These are phyloP conservation scores for Podaxis mareebaensis DNA, from an alignment of 768 basidiomycete species.

Conservation along the genomic window DNA sequence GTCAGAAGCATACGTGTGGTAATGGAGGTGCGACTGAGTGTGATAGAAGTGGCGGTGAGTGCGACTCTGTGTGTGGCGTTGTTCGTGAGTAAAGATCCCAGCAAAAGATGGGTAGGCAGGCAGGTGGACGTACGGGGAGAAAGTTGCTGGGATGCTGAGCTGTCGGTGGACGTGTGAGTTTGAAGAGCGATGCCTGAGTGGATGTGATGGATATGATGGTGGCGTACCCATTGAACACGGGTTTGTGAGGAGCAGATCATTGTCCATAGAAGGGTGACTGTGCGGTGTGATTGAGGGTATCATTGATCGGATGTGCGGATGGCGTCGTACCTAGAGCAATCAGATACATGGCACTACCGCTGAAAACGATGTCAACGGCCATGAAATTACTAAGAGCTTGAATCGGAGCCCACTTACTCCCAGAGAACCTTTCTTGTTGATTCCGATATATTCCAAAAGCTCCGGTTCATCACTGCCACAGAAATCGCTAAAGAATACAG, in stretches of 20 bases:
- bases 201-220: background rate
- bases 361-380: background rate
- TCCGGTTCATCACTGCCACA: background rate
- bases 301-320: background rate
- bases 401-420: background rate
- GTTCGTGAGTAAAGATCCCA: background rate
- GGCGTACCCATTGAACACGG: constrained; percentile 1
- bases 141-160: constrained; percentile 9
- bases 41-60: constrained; percentile 3
- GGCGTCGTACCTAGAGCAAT: background rate
- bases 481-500: constrained; percentile 5
- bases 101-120: background rate
- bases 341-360: background rate
- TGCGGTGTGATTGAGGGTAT: background rate
- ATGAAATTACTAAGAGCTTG: background rate
- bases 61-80: background rate
- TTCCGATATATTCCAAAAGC: constrained; percentile 6
- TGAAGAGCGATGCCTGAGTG: background rate
- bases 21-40: background rate
- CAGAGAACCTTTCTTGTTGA: constrained; percentile 12
- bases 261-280: constrained; percentile 4
- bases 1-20: constrained; percentile 3
- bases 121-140: constrained; percentile 3
- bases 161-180: background rate
- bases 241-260: constrained; percentile 8